phyloP scores from a whole-genome alignment of 176 grass and related monocot genomes.

The Dendrocalamus sinicus region DNA sequence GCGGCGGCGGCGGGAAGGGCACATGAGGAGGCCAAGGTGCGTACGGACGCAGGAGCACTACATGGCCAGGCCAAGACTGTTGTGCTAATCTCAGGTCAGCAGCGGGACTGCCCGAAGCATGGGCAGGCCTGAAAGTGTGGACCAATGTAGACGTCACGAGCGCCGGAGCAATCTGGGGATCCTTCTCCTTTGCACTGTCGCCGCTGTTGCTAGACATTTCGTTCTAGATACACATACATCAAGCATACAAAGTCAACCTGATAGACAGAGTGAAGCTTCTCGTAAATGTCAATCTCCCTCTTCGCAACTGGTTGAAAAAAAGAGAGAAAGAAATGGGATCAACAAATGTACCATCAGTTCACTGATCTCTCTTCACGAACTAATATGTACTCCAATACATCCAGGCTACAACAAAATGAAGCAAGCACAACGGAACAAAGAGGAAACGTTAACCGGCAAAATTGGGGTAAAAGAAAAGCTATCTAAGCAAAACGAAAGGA shows the following conservation, averaged over 20 bases:
- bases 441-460: conserved; percentile 7
- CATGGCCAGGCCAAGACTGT: conserved; percentile 52
- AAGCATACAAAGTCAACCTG: not conserved
- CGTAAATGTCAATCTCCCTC: not conserved
- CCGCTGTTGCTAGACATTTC: conserved; percentile 36
- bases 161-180: conserved; percentile 14
- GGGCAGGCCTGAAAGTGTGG: conserved; percentile 11
- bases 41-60: conserved; percentile 47
- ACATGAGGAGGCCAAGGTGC: conserved; percentile 45
- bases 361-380: not conserved
- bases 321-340: conserved; percentile 1
- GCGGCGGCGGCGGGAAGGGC: conserved; percentile 10
- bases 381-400: not conserved
- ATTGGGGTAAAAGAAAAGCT: not conserved
- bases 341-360: conserved; percentile 25
- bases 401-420: not conserved
- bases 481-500: not conserved
- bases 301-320: not conserved
- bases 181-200: conserved; percentile 18
- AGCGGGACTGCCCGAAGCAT: conserved; percentile 3
- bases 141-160: conserved; percentile 24
- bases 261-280: conserved; percentile 21
- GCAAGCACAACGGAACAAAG: not conserved
- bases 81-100: conserved; percentile 43
- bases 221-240: conserved; percentile 9